Conservation (phyloP, 495 filamentous ascomycete genomes). For the Hypomontagnella submonticulosa region DNA sequence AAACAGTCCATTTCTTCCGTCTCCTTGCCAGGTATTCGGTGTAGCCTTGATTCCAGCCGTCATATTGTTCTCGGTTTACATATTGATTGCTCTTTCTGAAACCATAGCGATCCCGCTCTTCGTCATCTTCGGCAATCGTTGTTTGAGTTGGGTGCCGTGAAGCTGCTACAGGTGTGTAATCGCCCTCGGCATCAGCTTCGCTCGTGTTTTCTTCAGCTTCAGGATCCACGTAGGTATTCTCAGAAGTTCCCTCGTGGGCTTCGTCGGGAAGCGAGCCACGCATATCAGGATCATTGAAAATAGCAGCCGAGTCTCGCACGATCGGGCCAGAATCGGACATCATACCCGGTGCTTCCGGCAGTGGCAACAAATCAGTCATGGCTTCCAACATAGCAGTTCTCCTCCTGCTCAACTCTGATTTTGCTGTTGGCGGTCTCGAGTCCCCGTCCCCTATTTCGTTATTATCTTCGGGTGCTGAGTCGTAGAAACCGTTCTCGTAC, state of each 20-base stretch:
- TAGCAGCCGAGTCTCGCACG: constrained; percentile 53
- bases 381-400: constrained; percentile 56
- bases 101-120: constrained; percentile 82
- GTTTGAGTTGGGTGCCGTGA: constrained; percentile 38
- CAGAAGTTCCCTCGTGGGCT: constrained; percentile 44
- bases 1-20: constrained; percentile 80
- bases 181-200: constrained; percentile 15
- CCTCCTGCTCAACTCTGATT: constrained; percentile 52
- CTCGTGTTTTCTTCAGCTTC: constrained; percentile 24
- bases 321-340: constrained; percentile 37
- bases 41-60: constrained; percentile 82
- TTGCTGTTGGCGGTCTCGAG: constrained; percentile 40
- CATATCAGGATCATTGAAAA: constrained; percentile 50
- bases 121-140: constrained; percentile 39
- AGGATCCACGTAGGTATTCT: constrained; percentile 8
- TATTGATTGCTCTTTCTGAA: constrained; percentile 90
- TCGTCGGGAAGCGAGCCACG: constrained; percentile 48
- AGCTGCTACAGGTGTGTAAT: constrained; percentile 28
- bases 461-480: constrained; percentile 56
- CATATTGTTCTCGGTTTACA: constrained; percentile 78
- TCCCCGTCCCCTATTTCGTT: constrained; percentile 54
- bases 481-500: constrained; percentile 85
- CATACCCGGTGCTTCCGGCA: constrained; percentile 38
- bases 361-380: constrained; percentile 54
- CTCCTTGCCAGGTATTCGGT: constrained; percentile 73